Percentiles rank a stretch among this genome's conserved stretches.
Evolutionary conservation across 2,329 filamentous ascomycete genomes (phyloP).

Genomic region (Didymella pinodella): DNA sequence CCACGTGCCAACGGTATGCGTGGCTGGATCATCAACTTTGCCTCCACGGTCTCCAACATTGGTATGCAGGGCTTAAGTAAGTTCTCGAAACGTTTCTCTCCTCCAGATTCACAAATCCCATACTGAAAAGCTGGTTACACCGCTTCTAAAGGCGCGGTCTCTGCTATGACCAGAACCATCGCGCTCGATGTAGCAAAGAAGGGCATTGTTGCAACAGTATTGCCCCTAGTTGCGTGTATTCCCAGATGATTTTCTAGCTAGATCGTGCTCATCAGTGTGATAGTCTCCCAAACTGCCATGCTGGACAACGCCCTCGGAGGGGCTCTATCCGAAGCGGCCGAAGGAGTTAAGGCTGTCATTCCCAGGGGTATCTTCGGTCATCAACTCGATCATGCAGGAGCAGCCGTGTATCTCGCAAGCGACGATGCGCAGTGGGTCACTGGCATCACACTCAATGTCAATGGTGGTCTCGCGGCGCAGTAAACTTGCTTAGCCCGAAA

Average conservation of each 20-base stretch:
- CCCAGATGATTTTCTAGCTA: not conserved
- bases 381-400: constrained; percentile 35
- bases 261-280: constrained; percentile 2
- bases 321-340: constrained; percentile 19
- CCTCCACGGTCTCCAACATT: constrained; percentile 38
- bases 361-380: constrained; percentile 36
- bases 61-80: constrained; percentile 44
- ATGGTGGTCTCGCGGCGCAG: constrained; percentile 50
- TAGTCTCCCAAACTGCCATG: constrained; percentile 49
- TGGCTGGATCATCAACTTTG: constrained; percentile 53
- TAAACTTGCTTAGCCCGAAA: not conserved
- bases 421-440: constrained; percentile 56
- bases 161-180: constrained; percentile 57
- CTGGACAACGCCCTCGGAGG: constrained; percentile 25
- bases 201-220: constrained; percentile 53
- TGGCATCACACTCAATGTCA: constrained; percentile 51
- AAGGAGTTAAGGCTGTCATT: constrained; percentile 22
- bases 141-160: constrained; percentile 58
- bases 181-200: constrained; percentile 55
- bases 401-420: constrained; percentile 55
- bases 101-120: not conserved
- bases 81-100: constrained; percentile 1
- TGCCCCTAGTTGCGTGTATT: constrained; percentile 53
- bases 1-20: constrained; percentile 34
- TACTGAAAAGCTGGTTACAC: constrained; percentile 51